Base-by-base conservation (phyloP, 257 asterid species). In the Solanum microdontum region DNA sequence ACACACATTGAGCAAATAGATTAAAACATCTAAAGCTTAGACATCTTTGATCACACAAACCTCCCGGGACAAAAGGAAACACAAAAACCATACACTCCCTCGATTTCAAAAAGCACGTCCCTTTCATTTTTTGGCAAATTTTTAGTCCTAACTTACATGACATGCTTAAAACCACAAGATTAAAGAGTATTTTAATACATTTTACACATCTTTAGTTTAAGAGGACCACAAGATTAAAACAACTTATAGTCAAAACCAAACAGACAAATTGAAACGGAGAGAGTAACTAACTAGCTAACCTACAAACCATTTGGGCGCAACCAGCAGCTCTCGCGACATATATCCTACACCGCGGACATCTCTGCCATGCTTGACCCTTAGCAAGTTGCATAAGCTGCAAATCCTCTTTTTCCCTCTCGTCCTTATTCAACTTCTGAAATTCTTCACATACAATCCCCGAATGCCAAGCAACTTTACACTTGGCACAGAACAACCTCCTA, bases 391-490 rank as follows among this genome's bases (percentile, higher is more conserved):
- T 70, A 58, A 89, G 79, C 82, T 82, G 70, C 43, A 87, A 55
- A 85, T 89, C 91, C 66, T 77, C 91, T 69, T 1, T 69, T 34
- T 85, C 90, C 66, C 85, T 37, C 69, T 88, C 90, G 26, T 85
- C 51, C 58, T 85, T 74, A 24, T 88, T 84, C 91, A 94, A 48
- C 70, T 89, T 89, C 88, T 87, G 89, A 84, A 92, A 94, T 70
- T 92, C 95, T 37, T 1, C 82, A 39, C 98, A 95, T 7, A 8
- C 10, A 2, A 93, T 85, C 32, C 89, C 94, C 11, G 84, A 13
- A 80, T 94, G 98, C 97, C 97, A 95, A 1, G 94, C 90, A 33
- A 90, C 95, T 88, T 87, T 91, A 87, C 98, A 95, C 90, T 77
- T 58, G 0, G 70, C 93, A 32, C 98, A 95, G 84, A 95, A 95